phyloP scores from a whole-genome alignment of 495 filamentous ascomycete species.

The Neurospora tetraspora region DNA sequence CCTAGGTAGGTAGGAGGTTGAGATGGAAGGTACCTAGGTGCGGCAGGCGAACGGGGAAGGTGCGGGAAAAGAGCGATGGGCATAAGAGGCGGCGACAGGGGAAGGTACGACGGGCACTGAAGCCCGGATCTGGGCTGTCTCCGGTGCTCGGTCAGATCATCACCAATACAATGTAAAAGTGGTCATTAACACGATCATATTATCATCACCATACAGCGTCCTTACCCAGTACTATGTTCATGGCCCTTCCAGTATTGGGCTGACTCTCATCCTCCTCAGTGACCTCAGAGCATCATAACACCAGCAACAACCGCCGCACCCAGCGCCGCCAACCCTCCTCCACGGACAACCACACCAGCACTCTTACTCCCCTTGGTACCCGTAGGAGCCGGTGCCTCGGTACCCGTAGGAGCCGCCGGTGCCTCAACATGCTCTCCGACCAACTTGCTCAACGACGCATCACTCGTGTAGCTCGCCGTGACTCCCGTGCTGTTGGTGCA shows the following conservation, averaged over 20 bases:
- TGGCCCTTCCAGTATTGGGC: no score
- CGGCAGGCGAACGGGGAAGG: no score
- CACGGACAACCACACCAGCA: slow-evolving; percentile 9
- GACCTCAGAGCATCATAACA: slow-evolving; percentile 8
- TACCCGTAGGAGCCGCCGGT: not conserved
- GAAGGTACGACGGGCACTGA: not conserved
- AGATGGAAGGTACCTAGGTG: no score
- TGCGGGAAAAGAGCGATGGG: no score
- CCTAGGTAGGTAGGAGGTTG: no score
- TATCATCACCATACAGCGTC: not conserved
- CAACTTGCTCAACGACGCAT: slow-evolving; percentile 23
- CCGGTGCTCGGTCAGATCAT: not conserved
- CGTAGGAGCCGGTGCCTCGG: slow-evolving; percentile 5
- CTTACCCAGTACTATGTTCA: no score
- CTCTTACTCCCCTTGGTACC: slow-evolving; percentile 10
- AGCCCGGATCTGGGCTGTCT: not conserved
- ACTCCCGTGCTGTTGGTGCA: slow-evolving; percentile 38
- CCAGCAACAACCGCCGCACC: slow-evolving; percentile 5
- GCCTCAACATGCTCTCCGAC: slow-evolving; percentile 4
- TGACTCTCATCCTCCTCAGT: no score
- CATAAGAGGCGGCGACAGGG: no score
- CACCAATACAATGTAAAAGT: not conserved
- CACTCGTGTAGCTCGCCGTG: slow-evolving; percentile 23
- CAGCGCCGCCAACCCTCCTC: slow-evolving; percentile 4
- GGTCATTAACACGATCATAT: not conserved